A percentile compares a stretch with the other conserved stretches of the same genome.
phyloP scores from a whole-genome alignment of 257 asterid genomes.

The Solanum paucissectum region DNA sequence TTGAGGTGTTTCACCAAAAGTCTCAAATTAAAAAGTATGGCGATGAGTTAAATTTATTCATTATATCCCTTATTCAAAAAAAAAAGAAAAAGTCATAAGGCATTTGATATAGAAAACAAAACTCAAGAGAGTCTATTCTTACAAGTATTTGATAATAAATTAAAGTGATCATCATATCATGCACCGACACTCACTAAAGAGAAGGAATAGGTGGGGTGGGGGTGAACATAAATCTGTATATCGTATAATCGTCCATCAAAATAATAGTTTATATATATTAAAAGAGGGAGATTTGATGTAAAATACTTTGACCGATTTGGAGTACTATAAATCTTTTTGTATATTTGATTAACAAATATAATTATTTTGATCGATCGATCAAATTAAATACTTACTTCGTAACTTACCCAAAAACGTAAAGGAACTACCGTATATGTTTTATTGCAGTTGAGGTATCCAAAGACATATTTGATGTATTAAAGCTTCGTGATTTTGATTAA shows the following conservation, averaged over 20 bases:
- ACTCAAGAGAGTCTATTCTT: neutral
- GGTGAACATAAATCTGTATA: neutral
- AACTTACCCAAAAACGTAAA: neutral
- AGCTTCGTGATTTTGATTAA: neutral
- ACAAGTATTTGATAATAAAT: no score
- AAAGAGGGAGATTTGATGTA: no score
- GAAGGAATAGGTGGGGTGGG: neutral
- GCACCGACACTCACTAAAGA: neutral
- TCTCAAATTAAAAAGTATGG: no score
- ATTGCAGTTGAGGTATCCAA: neutral
- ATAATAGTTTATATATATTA: neutral
- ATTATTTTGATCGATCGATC: neutral
- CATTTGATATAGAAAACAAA: neutral
- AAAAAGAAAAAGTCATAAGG: neutral
- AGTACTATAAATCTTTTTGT: accelerated
- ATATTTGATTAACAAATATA: neutral
- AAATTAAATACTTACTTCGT: neutral
- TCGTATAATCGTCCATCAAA: neutral
- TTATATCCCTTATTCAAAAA: neutral
- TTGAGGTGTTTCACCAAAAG: no score
- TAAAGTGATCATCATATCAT: neutral
- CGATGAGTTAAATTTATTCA: no score
- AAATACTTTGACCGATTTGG: no score
- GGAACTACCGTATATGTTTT: neutral
- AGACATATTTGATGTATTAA: neutral